Base-by-base conservation (phyloP, 1,284 basidiomycete species). In the Afroboletus lepidellus region DNA sequence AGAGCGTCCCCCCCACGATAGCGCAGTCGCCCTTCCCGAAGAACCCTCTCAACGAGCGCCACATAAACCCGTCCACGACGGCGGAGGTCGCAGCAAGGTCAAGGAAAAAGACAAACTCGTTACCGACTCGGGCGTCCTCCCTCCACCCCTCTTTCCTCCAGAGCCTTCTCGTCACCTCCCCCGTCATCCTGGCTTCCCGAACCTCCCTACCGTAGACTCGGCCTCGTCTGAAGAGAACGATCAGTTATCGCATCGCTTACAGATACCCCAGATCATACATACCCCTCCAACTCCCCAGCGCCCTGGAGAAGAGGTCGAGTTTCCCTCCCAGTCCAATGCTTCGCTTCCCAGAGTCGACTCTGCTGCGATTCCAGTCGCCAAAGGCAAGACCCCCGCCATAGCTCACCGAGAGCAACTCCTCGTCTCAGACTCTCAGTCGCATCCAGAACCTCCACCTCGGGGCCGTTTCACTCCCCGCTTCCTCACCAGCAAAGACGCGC, bases 251-350 rank as follows among this genome's bases (percentile, higher is more conserved):
- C 54, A 54, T 37, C 54, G 48, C 21, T 58, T 61, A 34, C 57
- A 58, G 29, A 60, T 67, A 53, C 70, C 69, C 29, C 62, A 61
- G 20, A 75, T 77, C 46, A 67, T 67, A n/a, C 74, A 76, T 52
- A 76, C 76, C 37, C 72, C 77, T 3, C 68, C 74, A 23, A 76
- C 76, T 6, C 74, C 77, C 36, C 62, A 72, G 33, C 65, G 71
- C 7, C 63, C 62, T 4, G 64, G 53, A 24, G 63, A 32, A 16
- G 58, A 55, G 5, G 12, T 56, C 16, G 57, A 53, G 32, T 33
- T 41, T 13, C 50, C 48, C n/a, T 48, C 41, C 23, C 41, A 29
- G 21, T 46, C 56, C 1, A 43, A 24, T 15, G 44, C 57, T 16
- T 27, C 44, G 21, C 39, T n/a, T 0, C 56, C 56, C 41, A 59